These are phyloP conservation scores for Microbotryum silenes-acaulis DNA, from an alignment of 1,284 basidiomycete genomes.

Conservation along the genomic window DNA sequence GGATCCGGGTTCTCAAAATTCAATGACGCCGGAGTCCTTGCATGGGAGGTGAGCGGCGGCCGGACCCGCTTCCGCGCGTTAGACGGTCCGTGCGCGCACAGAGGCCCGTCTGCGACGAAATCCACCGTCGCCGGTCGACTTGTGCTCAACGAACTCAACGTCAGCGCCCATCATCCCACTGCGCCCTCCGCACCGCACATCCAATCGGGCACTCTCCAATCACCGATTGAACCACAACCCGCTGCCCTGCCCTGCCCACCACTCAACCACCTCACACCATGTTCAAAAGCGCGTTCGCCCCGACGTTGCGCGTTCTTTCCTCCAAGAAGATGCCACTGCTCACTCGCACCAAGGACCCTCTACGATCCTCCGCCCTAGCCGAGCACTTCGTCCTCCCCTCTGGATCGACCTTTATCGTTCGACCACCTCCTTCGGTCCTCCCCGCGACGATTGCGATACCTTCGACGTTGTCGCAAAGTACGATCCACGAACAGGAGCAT, in stretches of 20 bases:
- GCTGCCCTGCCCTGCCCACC: background rate
- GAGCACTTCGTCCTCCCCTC: constrained; percentile 20
- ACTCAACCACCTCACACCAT: background rate
- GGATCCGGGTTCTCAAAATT: too few relatives aligned
- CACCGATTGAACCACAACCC: too few relatives aligned
- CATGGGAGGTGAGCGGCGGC: too few relatives aligned
- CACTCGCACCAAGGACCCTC: constrained; percentile 18
- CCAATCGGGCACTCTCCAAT: too few relatives aligned
- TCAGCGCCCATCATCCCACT: too few relatives aligned
- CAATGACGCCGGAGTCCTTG: too few relatives aligned
- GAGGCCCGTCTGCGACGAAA: too few relatives aligned
- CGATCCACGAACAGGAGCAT: background rate
- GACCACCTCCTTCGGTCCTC: constrained; percentile 20
- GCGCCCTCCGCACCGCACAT: too few relatives aligned
- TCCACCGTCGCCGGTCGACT: too few relatives aligned
- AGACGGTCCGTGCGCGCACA: too few relatives aligned
- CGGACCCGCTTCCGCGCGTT: too few relatives aligned
- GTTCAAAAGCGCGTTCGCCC: constrained; percentile 4
- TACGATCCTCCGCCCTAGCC: constrained; percentile 13
- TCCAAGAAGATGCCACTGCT: background rate
- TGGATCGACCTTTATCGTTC: constrained; percentile 18
- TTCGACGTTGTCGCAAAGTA: constrained; percentile 1
- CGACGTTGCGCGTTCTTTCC: background rate
- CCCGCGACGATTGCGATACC: constrained; percentile 14
- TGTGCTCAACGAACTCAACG: too few relatives aligned